Conservation (phyloP, 805 yeast genomes). For the Saccharomycopsis sp. region DNA sequence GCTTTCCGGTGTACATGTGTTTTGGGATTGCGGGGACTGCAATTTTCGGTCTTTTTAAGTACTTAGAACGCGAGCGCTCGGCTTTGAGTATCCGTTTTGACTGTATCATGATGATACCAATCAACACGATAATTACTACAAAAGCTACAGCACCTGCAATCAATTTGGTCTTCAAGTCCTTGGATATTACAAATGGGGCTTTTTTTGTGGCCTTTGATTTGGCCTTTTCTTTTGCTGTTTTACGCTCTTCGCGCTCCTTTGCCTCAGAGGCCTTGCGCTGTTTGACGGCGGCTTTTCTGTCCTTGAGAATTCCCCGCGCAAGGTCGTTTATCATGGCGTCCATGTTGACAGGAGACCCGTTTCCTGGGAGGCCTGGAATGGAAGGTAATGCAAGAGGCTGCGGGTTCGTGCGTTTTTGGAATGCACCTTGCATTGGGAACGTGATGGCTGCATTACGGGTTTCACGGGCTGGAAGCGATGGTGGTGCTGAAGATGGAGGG, state of each 20-base stretch:
- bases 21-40: slow-evolving; percentile 5
- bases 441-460: neutral
- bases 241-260: neutral
- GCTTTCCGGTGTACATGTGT: neutral
- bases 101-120: slow-evolving; percentile 2
- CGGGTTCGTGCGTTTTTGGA: neutral
- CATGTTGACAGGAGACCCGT: neutral
- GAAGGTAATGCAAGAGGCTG: neutral
- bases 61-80: slow-evolving; percentile 14
- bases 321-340: neutral
- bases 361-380: neutral
- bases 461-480: neutral
- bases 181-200: neutral
- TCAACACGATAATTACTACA: neutral
- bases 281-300: neutral
- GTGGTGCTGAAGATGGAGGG: neutral
- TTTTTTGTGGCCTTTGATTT: neutral
- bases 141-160: neutral
- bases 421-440: neutral
- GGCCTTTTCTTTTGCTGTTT: neutral
- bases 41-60: slow-evolving; percentile 11
- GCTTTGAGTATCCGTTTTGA: slow-evolving; percentile 5
- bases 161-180: neutral
- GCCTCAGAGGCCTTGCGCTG: neutral
- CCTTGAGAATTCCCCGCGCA: neutral